Evolutionary conservation across 2,329 filamentous ascomycete genomes (phyloP).

Genomic region (Lasiodiplodia sp.): DNA sequence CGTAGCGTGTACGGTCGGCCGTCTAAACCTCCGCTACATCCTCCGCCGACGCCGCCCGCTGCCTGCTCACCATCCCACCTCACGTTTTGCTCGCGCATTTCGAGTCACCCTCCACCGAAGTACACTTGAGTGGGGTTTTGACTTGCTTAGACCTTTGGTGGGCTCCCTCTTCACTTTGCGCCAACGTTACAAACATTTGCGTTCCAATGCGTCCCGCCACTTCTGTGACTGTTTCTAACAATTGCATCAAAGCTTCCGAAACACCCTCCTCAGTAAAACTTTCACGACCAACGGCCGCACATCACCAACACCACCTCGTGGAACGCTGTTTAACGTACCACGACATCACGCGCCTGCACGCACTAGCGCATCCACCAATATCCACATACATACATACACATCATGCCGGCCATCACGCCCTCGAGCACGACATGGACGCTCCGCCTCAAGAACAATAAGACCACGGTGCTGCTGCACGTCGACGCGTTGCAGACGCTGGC

Average conservation of each 20-base stretch:
- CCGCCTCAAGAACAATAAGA: constrained; percentile 56
- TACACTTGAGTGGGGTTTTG: not conserved
- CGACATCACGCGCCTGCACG: not conserved
- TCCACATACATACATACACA: not conserved
- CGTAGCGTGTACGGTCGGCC: constrained; percentile 15
- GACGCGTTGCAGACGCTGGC: constrained; percentile 52
- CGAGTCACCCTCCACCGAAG: not conserved
- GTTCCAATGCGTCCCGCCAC: not conserved
- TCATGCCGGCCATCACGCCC: constrained; percentile 35
- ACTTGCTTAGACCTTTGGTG: not conserved
- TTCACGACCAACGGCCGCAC: not conserved
- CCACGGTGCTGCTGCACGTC: constrained; percentile 56
- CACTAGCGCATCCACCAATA: not conserved
- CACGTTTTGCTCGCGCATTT: not conserved
- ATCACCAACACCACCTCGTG: not conserved
- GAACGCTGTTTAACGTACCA: not conserved
- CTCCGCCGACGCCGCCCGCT: constrained; percentile 5
- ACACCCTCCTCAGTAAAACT: not conserved
- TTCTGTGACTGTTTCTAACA: not conserved
- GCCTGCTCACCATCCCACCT: not conserved
- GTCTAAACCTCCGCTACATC: constrained; percentile 25
- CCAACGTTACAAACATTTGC: not conserved
- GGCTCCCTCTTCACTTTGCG: not conserved
- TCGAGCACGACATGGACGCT: constrained; percentile 49
- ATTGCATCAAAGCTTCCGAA: not conserved